Base-by-base conservation (phyloP, 352 stramenopile genomes). In the Pythium coloratum region DNA sequence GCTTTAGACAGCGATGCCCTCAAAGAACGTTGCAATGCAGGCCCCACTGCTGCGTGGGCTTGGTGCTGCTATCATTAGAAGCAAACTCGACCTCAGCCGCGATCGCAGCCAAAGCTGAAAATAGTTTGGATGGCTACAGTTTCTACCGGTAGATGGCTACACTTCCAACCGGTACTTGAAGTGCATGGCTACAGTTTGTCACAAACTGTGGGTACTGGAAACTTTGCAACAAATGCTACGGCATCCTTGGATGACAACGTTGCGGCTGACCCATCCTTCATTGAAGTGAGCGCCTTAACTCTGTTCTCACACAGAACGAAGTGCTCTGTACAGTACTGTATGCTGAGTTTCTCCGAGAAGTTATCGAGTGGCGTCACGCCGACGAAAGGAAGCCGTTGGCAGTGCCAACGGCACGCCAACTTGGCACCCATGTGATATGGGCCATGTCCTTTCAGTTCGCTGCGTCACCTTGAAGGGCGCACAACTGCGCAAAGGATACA, bases 271-370 rank as follows among this genome's bases (percentile, higher is more conserved):
- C n/a, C 44, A 7, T 24, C 20, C 18, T 49, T 18, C 42, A 13
- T 49, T 49, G 16, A 49, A 49, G 42, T 49, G 42, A 26, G 42
- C 42, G 42, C 3, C 44, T 6, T n/a, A 32, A 30, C 44, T 51
- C 44, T 32, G 30, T 51, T 51, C 44, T 51, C 44, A 51, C 44
- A 51, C 20, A 30, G 20, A 51, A 51, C 18, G 44, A 42, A 42
- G 36, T 42, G 36, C n/a, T n/a, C n/a, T n/a, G n/a, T n/a, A n/a
- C n/a, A n/a, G n/a, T n/a, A 10, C 36, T 16, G 36, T 42, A 14
- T 10, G 36, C 16, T 16, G 36, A 42, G 36, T 10, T 10, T 16
- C 7, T 42, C 6, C 7, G 36, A 42, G 36, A 42, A 42, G 36
- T 42, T 42, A 7, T 42, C 36, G 6, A 42, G 36, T 14, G 36